Evolutionary conservation across 164 flowering plant genomes (phyloP).

Genomic region (Stephania yunnanensis): DNA sequence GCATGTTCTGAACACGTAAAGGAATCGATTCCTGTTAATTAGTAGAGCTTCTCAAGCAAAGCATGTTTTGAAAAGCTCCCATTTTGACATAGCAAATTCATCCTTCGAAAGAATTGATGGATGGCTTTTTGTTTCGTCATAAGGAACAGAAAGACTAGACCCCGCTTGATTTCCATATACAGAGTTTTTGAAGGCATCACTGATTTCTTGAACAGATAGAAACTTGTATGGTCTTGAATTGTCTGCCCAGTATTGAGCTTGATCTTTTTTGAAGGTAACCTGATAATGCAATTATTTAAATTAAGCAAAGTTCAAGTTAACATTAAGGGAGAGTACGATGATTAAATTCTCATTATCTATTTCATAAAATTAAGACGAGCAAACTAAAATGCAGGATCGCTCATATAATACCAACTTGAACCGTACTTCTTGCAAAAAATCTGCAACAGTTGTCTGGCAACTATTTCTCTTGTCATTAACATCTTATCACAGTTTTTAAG

Average conservation of each 20-base stretch:
- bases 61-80: too few relatives aligned
- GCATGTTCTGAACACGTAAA: too few relatives aligned
- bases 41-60: too few relatives aligned
- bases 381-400: background rate
- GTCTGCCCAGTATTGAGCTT: constrained; percentile 52
- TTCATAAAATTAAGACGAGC: background rate
- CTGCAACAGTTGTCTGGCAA: too few relatives aligned
- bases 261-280: constrained; percentile 47
- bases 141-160: constrained; percentile 34
- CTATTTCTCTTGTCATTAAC: too few relatives aligned
- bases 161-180: constrained; percentile 37
- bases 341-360: background rate
- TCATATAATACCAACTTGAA: background rate
- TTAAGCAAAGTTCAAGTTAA: background rate
- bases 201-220: constrained; percentile 50
- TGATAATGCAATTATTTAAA: background rate
- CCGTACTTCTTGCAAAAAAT: constrained; percentile 44
- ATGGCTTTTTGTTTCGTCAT: constrained; percentile 40
- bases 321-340: background rate
- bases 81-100: constrained; percentile 26
- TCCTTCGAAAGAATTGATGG: constrained; percentile 48
- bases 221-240: constrained; percentile 52
- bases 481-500: too few relatives aligned
- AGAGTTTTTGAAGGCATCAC: constrained; percentile 56
- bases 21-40: too few relatives aligned